Base-by-base conservation (phyloP, 345 rosid genomes). In the Orychophragmus violaceus region DNA sequence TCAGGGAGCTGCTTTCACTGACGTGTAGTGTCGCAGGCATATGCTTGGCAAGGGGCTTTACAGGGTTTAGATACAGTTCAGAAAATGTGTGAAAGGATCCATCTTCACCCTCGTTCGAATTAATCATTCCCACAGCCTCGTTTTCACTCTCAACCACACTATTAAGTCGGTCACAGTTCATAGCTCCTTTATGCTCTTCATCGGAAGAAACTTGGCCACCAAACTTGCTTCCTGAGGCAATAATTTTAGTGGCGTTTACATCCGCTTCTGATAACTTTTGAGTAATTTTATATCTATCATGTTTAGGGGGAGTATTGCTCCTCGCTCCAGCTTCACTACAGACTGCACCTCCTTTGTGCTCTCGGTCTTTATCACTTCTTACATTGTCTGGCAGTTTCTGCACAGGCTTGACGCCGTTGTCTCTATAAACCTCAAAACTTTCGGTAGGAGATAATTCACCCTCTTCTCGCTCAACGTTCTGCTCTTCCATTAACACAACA, bases 391-490 rank as follows among this genome's bases (percentile, higher is more conserved):
- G 85, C 27, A 57, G 71, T 76, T 82, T 87, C 66, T 75, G 82
- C 10, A 46, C 62, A 60, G 80, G 80, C 74, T 83, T 88, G 44
- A 70, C n/a, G 55, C 77, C 83, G 66, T 74, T 76, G 71, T 85
- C 95, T 68, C 82, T 88, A 80, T 83, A 85, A 73, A 61, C 88
- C 33, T 84, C 95, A 66, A 87, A 90, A 79, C 87, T 96, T 49
- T 90, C 97, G 63, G 79, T 85, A 21, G 99, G 99, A 62, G 99
- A 94, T 62, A 94, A 75, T 64, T 94, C 99, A 27, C 99, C 99
- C 81, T 94, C 99, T 75, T 94, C 99, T 75, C 97, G 93, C 75
- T 91, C 97, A 65, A 79, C 80, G 79, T 85, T 91, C 19, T 72
- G 74, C 49, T 77, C 87, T 57, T 60, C 78, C 66, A 53, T 77